A percentile compares a stretch with the other conserved stretches of the same genome.
Conservation (phyloP, 371 early-diverging fungal species). For the Rhizopus stolonifer region DNA sequence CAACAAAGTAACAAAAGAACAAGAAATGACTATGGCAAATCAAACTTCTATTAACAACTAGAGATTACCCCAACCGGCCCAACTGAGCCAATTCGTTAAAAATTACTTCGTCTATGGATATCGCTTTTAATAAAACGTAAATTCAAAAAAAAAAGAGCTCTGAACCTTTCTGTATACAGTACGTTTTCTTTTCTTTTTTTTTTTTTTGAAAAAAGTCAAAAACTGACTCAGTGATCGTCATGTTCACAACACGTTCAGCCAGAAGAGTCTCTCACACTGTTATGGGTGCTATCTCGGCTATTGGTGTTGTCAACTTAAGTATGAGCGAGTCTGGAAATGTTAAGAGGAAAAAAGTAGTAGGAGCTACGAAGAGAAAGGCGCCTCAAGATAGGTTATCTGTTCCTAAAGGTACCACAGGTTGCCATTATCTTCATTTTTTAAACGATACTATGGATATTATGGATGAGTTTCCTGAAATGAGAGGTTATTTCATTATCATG, state of each 20-base stretch:
- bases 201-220: background rate
- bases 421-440: constrained; percentile 12
- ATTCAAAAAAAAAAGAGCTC: constrained; percentile 2
- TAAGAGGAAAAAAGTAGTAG: constrained; percentile 11
- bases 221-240: no score
- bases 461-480: no score
- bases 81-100: constrained; percentile 5
- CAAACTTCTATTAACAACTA: constrained; percentile 12
- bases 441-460: constrained; percentile 14
- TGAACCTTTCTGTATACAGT: background rate
- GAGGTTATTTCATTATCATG: background rate
- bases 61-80: background rate
- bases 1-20: constrained; percentile 18
- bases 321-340: constrained; percentile 4
- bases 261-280: constrained; percentile 10
- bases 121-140: background rate
- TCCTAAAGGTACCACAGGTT: constrained; percentile 15
- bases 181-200: background rate
- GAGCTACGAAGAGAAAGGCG: constrained; percentile 6
- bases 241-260: constrained; percentile 3
- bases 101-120: constrained; percentile 5
- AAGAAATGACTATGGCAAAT: constrained; percentile 15
- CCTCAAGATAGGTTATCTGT: constrained; percentile 3
- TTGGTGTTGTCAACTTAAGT: constrained; percentile 11
- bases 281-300: constrained; percentile 11